Base-by-base conservation (phyloP, 2,329 filamentous ascomycete species). In the Massarina eburnea region DNA sequence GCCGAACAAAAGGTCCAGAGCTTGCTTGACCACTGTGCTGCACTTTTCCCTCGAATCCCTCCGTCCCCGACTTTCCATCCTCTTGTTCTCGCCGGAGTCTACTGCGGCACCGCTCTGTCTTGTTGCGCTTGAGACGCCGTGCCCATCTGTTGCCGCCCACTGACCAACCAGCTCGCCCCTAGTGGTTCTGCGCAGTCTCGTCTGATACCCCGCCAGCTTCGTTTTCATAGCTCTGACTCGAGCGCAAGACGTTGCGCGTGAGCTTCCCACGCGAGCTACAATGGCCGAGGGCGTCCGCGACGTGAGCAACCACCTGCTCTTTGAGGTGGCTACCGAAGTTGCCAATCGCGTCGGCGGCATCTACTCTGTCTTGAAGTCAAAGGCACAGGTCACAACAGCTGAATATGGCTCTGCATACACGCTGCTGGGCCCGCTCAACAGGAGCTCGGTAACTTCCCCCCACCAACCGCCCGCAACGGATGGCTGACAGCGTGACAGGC, bases 351-450 rank as follows among this genome's bases (percentile, higher is more conserved):
- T 99, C 51, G 94, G 94, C 67, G 94, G 94, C 63, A 99, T 99
- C 75, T 99, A 99, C 79, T 97, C 92, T 14, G 94, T 99, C 57
- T 85, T 99, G 74, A 99, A 99, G 75, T 99, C 94, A 51, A 99
- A 99, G 74, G 92, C 94, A 29, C 92, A 94, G 40, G 94, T 97
- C 51, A 97, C 94, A 34, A 96, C 92, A 1, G 91, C 91, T 51
- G 94, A 99, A 73, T 99, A 97, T 94, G 94, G 94, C 73, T 91
- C 96, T 49, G 84, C 90, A 57, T 99, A 99, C 74, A 95, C 90
- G 21, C 82, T 97, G 56, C 91, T 99, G 70, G 94, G 94, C 2
- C 94, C 94, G 47, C 84, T 95, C 68, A 96, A 97, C 75, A 86
- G 88, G 69, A 82, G 86, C 62, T 96, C 94, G 56, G 89, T 94